A percentile compares a stretch with the other conserved stretches of the same genome.
These are phyloP conservation scores for Furcasterigmium furcatum DNA, from an alignment of 2,329 filamentous ascomycete species.

Conservation along the genomic window DNA sequence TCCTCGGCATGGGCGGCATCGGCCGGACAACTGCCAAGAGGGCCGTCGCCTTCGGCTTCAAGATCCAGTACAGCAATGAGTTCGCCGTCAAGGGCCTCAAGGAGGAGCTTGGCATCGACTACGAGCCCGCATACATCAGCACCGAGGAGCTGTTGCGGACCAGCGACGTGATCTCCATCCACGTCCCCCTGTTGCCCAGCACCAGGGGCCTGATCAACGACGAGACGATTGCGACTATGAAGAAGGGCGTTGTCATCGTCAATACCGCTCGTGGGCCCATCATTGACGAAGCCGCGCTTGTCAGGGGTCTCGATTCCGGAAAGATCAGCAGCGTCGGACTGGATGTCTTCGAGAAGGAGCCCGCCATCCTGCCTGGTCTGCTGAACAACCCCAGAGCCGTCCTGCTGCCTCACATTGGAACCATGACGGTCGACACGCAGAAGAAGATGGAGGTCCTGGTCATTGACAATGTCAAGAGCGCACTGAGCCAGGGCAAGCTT, in stretches of 20 bases:
- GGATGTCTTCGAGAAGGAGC: conserved; percentile 83
- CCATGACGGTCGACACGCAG: conserved; percentile 67
- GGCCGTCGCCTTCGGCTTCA: conserved; percentile 74
- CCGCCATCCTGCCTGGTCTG: conserved; percentile 69
- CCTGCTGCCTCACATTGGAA: conserved; percentile 83
- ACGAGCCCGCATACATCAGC: conserved; percentile 62
- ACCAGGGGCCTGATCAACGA: conserved; percentile 75
- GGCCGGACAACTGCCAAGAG: conserved; percentile 74
- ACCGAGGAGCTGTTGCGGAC: conserved; percentile 69
- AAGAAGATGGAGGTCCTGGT: conserved; percentile 73
- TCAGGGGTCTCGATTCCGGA: conserved; percentile 66
- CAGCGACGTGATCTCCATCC: conserved; percentile 77
- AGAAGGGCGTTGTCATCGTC: conserved; percentile 70
- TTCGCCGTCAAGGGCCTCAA: conserved; percentile 39
- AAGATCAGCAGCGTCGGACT: conserved; percentile 69
- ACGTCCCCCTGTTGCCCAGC: conserved; percentile 76
- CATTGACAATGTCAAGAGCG: conserved; percentile 58
- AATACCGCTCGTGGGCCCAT: conserved; percentile 83
- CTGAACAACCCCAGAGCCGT: conserved; percentile 69
- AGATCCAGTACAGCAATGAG: conserved; percentile 72
- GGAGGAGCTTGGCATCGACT: conserved; percentile 48
- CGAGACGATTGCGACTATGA: conserved; percentile 72
- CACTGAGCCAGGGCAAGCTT: conserved; percentile 4
- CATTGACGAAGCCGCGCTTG: conserved; percentile 78
- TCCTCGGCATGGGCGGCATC: conserved; percentile 85